Evolutionary conservation across 2,329 filamentous ascomycete species (phyloP).

Genomic region (Phyllosticta capitalensis): DNA sequence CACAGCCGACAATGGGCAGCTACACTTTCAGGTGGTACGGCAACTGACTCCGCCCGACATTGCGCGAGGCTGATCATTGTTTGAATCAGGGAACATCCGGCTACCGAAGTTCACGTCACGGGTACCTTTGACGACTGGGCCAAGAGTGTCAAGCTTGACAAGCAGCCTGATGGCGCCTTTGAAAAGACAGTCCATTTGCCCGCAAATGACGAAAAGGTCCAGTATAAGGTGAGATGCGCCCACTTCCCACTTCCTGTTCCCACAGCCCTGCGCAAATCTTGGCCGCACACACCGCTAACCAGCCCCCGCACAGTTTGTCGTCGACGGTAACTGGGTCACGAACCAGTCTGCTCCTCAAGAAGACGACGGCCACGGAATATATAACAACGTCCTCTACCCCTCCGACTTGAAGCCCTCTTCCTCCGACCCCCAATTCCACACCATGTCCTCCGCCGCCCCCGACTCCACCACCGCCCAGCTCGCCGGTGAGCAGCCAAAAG

Average conservation of each 20-base stretch:
- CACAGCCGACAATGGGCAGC: slow-evolving; percentile 48
- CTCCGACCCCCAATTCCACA: slow-evolving; percentile 33
- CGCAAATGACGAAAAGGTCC: slow-evolving; percentile 59
- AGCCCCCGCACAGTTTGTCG: slow-evolving; percentile 62
- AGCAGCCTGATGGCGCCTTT: slow-evolving; percentile 56
- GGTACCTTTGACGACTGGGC: slow-evolving; percentile 93
- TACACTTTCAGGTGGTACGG: slow-evolving; percentile 63
- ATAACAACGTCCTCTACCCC: slow-evolving; percentile 83
- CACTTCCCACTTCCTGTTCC: neutral
- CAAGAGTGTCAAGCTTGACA: slow-evolving; percentile 75
- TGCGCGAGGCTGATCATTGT: neutral
- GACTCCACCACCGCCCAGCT: neutral
- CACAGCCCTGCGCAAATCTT: slow-evolving; percentile 1
- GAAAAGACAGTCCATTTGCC: slow-evolving; percentile 72
- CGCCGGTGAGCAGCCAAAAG: slow-evolving; percentile 45
- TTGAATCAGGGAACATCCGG: slow-evolving; percentile 62
- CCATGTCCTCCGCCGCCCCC: slow-evolving; percentile 51
- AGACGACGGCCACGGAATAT: slow-evolving; percentile 70
- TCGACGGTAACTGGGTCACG: slow-evolving; percentile 82
- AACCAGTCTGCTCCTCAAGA: slow-evolving; percentile 75
- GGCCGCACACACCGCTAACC: slow-evolving; percentile 12
- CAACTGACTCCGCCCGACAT: slow-evolving; percentile 8
- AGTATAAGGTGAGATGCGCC: slow-evolving; percentile 71
- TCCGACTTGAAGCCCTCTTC: slow-evolving; percentile 53
- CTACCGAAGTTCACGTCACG: slow-evolving; percentile 84